These are phyloP conservation scores for Pseudocercospora macadamiae DNA, from an alignment of 2,329 filamentous ascomycete species.

Conservation along the genomic window DNA sequence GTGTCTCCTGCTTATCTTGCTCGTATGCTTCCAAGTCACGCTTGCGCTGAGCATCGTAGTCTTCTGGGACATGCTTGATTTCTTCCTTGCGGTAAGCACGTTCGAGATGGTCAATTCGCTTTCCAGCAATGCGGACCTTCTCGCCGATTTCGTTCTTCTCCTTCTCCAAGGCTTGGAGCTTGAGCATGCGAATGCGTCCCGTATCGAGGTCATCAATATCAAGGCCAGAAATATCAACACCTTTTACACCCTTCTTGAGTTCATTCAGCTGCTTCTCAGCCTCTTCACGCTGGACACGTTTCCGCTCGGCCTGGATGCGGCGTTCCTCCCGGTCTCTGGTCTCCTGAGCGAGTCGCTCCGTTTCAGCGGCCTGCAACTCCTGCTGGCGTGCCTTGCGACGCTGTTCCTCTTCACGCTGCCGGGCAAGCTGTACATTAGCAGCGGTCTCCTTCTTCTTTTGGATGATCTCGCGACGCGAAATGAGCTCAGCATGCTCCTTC, in stretches of 20 bases:
- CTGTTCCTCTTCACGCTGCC: slow-evolving; percentile 89
- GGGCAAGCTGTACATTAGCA: slow-evolving; percentile 82
- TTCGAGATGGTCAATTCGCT: slow-evolving; percentile 95
- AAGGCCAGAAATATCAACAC: slow-evolving; percentile 81
- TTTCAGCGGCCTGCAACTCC: slow-evolving; percentile 86
- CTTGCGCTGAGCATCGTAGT: slow-evolving; percentile 82
- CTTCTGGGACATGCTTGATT: slow-evolving; percentile 82
- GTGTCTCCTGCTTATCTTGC: slow-evolving; percentile 72
- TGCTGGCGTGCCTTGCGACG: slow-evolving; percentile 85
- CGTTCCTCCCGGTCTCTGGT: slow-evolving; percentile 87
- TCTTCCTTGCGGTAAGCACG: slow-evolving; percentile 96
- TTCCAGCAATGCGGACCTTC: slow-evolving; percentile 86
- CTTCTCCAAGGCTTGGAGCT: slow-evolving; percentile 92
- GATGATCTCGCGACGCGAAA: slow-evolving; percentile 86
- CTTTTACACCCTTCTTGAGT: slow-evolving; percentile 84
- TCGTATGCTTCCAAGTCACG: slow-evolving; percentile 80
- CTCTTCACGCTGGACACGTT: slow-evolving; percentile 63
- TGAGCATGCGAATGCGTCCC: slow-evolving; percentile 81
- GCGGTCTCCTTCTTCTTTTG: slow-evolving; percentile 96
- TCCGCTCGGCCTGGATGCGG: slow-evolving; percentile 81
- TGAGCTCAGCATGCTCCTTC: slow-evolving; percentile 82
- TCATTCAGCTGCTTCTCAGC: slow-evolving; percentile 89
- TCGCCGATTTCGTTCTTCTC: slow-evolving; percentile 97
- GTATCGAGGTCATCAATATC: slow-evolving; percentile 71
- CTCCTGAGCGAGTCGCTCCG: slow-evolving; percentile 85